phyloP scores from a whole-genome alignment of 805 yeast genomes.

The Pichia insulana region DNA sequence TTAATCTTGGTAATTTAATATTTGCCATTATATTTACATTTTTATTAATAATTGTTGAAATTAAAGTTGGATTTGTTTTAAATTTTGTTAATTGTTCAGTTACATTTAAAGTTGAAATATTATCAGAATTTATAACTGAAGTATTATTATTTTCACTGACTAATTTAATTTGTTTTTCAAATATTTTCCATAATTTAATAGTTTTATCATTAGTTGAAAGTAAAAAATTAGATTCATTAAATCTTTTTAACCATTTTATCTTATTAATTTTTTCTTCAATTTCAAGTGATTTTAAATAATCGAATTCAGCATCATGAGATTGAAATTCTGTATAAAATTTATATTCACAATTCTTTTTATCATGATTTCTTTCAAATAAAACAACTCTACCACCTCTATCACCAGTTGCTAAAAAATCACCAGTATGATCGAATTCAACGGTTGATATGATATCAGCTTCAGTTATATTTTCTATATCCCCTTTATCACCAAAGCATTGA shows the following conservation, averaged over 20 bases:
- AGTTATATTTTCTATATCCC: slow-evolving; percentile 89
- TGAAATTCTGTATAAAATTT: slow-evolving; percentile 95
- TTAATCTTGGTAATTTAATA: slow-evolving; percentile 76
- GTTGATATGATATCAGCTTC: slow-evolving; percentile 97
- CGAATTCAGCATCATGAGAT: slow-evolving; percentile 97
- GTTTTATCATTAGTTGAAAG: slow-evolving; percentile 95
- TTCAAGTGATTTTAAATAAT: slow-evolving; percentile 88
- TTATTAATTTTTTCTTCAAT: slow-evolving; percentile 97
- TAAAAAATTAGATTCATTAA: slow-evolving; percentile 83
- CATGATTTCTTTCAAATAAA: slow-evolving; percentile 78
- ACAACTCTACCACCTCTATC: slow-evolving; percentile 98
- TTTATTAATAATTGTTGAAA: slow-evolving; percentile 4
- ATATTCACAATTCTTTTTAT: slow-evolving; percentile 79
- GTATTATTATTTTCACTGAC: slow-evolving; percentile 83
- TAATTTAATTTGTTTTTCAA: slow-evolving; percentile 83
- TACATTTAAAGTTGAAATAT: slow-evolving; percentile 11
- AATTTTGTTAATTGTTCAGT: slow-evolving; percentile 22
- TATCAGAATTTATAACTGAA: background rate
- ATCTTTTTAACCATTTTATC: slow-evolving; percentile 89
- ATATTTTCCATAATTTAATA: slow-evolving; percentile 95
- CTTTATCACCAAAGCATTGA: slow-evolving; percentile 98
- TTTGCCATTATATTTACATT: slow-evolving; percentile 19
- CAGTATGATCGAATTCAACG: slow-evolving; percentile 91
- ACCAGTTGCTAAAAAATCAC: slow-evolving; percentile 95
- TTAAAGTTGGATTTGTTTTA: slow-evolving; percentile 19